Evolutionary conservation across 2,329 filamentous ascomycete genomes (phyloP), one percentile per base, ranked within the genome.

Genomic region (Exophiala oligosperma): DNA sequence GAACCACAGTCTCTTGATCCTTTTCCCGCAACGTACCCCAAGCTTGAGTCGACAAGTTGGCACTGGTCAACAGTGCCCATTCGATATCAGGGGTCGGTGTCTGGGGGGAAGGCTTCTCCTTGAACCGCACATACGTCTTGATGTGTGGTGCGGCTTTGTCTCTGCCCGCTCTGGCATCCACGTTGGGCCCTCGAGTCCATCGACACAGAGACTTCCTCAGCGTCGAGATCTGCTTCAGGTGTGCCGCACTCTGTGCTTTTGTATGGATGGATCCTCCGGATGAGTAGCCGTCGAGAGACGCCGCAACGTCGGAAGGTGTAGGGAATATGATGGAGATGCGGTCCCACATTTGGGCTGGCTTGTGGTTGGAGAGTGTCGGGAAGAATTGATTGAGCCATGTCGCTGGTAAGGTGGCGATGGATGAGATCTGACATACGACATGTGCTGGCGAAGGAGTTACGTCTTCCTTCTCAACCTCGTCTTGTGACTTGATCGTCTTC

Each of bases 41-140:
- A 0, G 92, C 92, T 73, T 96, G 91, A 61, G 87, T 93, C 1
- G 90, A 94, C 2, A 96, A 72, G 66, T 96, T 96, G n/a, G 92
- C 91, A n/a, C 90, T 94, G 0, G 91, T 95, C 1, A 95, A 71
- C 63, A 96, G 79, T 1, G 90, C 91, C 92, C 92, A 96, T 68
- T 94, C 89, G 40, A 95, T 86, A 0, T 74, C 72, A 1, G 67
- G 61, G 8, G 40, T 44, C 14, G 62, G 52, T 8, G 44, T 44
- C 17, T 17, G 17, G 17, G 17, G 17, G 17, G 17, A 17, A 17
- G 17, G 17, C 17, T 17, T 17, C 17, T 52, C 62, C 0, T 71
- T 64, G 66, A 81, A 92, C 3, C 89, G 84, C 46, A 92, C 85
- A 68, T 94, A 96, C 0, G 91, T 96, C 72, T 96, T 96, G 70